Base-by-base conservation (phyloP, 202 grass and related monocot genomes). In the Carex arenaria region DNA sequence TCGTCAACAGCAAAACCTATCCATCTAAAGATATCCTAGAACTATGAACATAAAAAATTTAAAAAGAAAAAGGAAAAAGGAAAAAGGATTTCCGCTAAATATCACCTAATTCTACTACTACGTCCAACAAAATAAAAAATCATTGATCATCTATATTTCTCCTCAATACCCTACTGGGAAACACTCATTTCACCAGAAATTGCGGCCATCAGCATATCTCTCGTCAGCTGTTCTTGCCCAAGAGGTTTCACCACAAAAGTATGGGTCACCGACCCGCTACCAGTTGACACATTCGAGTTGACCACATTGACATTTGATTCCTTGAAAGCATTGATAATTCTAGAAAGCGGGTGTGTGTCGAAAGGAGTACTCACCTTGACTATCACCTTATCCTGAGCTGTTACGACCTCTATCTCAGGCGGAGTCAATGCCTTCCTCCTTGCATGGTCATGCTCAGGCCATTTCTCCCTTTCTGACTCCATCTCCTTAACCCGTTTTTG, bases 321-420 rank as follows among this genome's bases (percentile, higher is more conserved):
- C 47, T 85, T 64, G 64, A 97, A 83, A 78, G 86, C 89, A 76
- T 67, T 86, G 76, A 97, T 54, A 20, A 91, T 88, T 68, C 82
- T 54, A 10, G 89, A 79, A 32, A 88, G 43, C 0, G 94, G 94
- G 81, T 97, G 91, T 85, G 84, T 82, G 53, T 83, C 81, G 55
- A 93, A 84, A 0, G 94, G 89, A 42, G 89, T 90, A 28, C 64
- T 94, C 67, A 97, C 91, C 17, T 92, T 86, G 85, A 97, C 87
- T 65, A 93, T 66, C 87, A 96, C 91, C 72, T 93, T 84, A 68
- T 90, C 93, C 65, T 88, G 83, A 85, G 64, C 86, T 47, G 80
- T 26, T 85, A 88, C 78, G 60, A 93, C 89, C 69, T 96, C 89
- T 43, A 96, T 80, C 36, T 74, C 56, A 51, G 85, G 85, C 12